Conservation (phyloP, 257 asterid genomes). For the Ajuga chamaepitys region DNA sequence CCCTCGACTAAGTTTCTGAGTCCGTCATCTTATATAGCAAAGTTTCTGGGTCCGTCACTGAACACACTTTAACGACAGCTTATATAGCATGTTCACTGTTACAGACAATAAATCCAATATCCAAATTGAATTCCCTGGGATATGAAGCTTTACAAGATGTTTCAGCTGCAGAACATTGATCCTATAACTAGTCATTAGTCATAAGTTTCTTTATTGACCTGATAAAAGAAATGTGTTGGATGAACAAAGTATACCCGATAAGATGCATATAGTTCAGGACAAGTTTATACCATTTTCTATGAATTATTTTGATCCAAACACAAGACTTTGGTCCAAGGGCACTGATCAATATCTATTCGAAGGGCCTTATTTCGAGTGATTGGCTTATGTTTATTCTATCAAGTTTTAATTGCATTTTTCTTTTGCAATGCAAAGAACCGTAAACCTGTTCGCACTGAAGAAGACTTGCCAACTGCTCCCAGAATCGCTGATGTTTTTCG, state of each 20-base stretch:
- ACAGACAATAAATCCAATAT: background rate
- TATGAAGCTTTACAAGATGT: background rate
- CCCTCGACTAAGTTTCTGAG: too few species aligned
- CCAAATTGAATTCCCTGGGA: background rate
- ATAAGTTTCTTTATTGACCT: background rate
- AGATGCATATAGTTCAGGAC: background rate
- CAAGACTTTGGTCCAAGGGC: background rate
- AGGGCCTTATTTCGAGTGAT: background rate
- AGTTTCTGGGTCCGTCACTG: too few species aligned
- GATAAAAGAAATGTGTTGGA: background rate
- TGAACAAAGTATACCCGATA: background rate
- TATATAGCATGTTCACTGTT: too few species aligned
- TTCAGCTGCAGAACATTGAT: background rate
- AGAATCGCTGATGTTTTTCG: constrained; percentile 70
- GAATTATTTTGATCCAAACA: background rate
- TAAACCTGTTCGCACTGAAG: constrained; percentile 38
- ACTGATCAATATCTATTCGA: background rate
- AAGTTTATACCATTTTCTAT: too few species aligned
- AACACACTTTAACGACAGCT: background rate
- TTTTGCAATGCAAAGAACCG: background rate
- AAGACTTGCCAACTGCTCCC: constrained; percentile 62
- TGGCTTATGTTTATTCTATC: background rate
- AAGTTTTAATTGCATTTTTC: background rate
- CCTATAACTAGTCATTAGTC: background rate
- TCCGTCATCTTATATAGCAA: too few species aligned